Conservation (phyloP, 495 filamentous ascomycete genomes). For the Neurospora pannonica region DNA sequence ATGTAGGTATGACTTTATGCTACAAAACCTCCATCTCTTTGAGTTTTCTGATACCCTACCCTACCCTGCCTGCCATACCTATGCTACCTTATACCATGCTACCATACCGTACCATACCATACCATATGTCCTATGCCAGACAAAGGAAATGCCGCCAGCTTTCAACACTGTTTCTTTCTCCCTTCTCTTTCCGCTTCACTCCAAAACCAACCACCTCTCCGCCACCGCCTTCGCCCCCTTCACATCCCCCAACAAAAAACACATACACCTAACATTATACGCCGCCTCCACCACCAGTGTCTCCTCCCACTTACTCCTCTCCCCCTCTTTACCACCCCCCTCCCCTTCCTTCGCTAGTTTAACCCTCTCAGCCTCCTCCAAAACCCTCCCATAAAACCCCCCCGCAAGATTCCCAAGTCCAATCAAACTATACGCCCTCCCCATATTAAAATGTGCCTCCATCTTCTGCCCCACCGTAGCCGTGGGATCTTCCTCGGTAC, state of each 20-base stretch:
- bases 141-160: not conserved
- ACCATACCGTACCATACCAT: not conserved
- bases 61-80: not conserved
- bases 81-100: not conserved
- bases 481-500: slow-evolving; percentile 25
- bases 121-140: not conserved
- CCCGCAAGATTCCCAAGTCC: slow-evolving; percentile 71
- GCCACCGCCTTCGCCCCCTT: slow-evolving; percentile 20
- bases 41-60: not conserved
- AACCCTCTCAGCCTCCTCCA: slow-evolving; percentile 14
- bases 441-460: slow-evolving; percentile 88
- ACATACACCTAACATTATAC: slow-evolving; percentile 54
- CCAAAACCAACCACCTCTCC: slow-evolving; percentile 20
- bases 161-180: not conserved
- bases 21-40: not conserved
- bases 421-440: slow-evolving; percentile 68
- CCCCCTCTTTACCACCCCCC: not conserved
- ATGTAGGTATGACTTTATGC: not conserved
- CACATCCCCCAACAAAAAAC: slow-evolving; percentile 24
- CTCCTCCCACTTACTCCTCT: slow-evolving; percentile 28
- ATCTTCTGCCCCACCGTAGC: not conserved
- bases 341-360: not conserved
- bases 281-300: slow-evolving; percentile 67
- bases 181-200: slow-evolving; percentile 3
- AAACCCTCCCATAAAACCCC: slow-evolving; percentile 53